Evolutionary conservation across 345 rosid species (phyloP).

Genomic region (Hirschfeldia incana): DNA sequence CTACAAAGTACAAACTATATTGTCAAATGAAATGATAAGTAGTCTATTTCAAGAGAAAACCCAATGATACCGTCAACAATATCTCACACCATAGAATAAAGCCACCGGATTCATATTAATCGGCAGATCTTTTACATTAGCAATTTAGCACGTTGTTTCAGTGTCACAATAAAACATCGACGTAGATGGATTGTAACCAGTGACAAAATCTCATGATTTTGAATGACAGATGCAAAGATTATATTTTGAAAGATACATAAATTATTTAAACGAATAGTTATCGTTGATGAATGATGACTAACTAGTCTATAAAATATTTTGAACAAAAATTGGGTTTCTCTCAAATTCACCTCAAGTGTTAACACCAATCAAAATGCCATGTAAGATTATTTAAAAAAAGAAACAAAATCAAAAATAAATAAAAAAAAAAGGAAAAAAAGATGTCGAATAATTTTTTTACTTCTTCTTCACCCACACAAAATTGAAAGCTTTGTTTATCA

Average conservation of each 20-base stretch:
- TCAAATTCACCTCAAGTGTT: too few species aligned
- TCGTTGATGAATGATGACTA: constrained; percentile 9
- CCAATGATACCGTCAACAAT: neutral
- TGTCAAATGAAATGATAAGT: neutral
- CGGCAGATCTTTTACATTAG: neutral
- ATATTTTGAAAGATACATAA: neutral
- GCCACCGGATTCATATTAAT: neutral
- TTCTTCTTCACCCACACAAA: too few species aligned
- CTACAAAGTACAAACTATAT: neutral
- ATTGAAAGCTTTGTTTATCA: too few species aligned
- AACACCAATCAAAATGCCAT: too few species aligned
- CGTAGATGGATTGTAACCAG: neutral
- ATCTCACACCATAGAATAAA: neutral
- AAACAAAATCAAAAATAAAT: too few species aligned
- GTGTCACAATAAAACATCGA: neutral
- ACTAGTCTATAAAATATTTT: neutral
- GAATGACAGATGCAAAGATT: neutral
- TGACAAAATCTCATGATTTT: neutral
- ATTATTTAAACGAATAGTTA: neutral
- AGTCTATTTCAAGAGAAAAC: neutral
- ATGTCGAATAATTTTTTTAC: too few species aligned
- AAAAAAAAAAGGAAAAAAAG: too few species aligned
- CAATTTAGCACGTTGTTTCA: neutral
- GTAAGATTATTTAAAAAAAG: too few species aligned
- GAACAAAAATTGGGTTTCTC: too few species aligned